Base-by-base conservation (phyloP, 2,329 filamentous ascomycete species). In the Cladosporium sp. region DNA sequence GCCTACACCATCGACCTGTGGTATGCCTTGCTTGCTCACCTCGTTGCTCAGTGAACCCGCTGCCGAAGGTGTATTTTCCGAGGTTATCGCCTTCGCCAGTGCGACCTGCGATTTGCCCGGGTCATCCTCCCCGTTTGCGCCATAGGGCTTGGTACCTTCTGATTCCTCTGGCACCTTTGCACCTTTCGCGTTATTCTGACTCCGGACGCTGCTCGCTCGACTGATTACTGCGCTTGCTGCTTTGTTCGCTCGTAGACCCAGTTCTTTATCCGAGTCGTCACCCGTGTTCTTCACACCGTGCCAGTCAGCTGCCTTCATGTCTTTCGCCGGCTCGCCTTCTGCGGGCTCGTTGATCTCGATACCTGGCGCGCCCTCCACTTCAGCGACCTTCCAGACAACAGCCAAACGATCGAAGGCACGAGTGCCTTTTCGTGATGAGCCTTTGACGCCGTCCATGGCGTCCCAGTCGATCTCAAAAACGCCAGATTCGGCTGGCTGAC, bases 371-470 rank as follows among this genome's bases (percentile, higher is more conserved):
- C 56, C 37, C 8, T 58, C 44, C 9, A 61, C 69, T 17, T 70
- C 71, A 2, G 76, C 68, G 2, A 72, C 71, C 58, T 85, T 84
- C 94, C 94, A 99, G 0, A 96, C 87, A 0, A 97, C 89, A 10
- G 90, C 86, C 22, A 97, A 77, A 39, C 83, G 83, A 69, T 99
- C 93, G 8, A 96, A 84, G 0, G 90, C 90, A 42, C 87, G 81
- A 0, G 88, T 88, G 0, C 94, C 94, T 71, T 96, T 96, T 32
- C 86, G 82, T 20, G 81, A 85, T 4, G 88, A 92, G 0, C 94
- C 94, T 71, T 97, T 97, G 72, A 99, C 92, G 3, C 94, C 94
- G 65, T 99, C 94, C 84, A 99, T 89, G 19, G 80, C 81, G 17
- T 89, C 85, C 85, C 86, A 90, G n/a, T 83, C 80, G 24, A 85